Base-by-base conservation (phyloP, 1,284 basidiomycete species). In the Cutaneotrichosporon sp. region DNA sequence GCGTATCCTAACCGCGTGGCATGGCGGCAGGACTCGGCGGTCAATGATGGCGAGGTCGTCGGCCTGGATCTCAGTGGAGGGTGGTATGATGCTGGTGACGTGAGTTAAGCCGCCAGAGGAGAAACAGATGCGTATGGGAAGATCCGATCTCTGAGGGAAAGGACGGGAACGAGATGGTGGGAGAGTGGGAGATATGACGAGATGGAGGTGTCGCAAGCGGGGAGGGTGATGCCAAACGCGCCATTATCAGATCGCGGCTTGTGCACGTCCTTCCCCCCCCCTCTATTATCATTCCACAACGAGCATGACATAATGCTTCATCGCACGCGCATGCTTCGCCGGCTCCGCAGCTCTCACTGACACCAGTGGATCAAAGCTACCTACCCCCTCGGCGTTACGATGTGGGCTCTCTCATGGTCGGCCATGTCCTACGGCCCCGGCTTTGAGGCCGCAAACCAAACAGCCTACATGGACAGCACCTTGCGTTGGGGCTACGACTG, bases 401-500 rank as follows among this genome's bases (percentile, higher is more conserved):
- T 96, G 32, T 91, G 89, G 82, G 90, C 89, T 0, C 83, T 92
- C 56, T 89, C 91, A 66, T 95, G 93, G 92, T 90, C 90, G 31
- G 92, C 89, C 18, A 85, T 88, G 46, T 90, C 91, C 69, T 90
- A 86, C 72, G 93, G 93, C 56, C 82, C 67, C 86, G 93, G 90
- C 4, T 96, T 92, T 75, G 90, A 91, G 65, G 70, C 87, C 52
- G 86, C 90, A 53, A 89, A 89, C 61, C 93, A 96, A 79, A 92
- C 92, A 1, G 85, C 87, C 2, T 96, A 96, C 76, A 86, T 96
- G 26, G 93, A 96, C 72, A 86, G 87, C 65, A 91, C 89, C 82
- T 79, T 94, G 55, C 86, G 93, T 64, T 95, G 91, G 90, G 90
- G 92, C 32, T 85, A 92, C 55, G 90, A 93, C 79, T 97, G 92